These are phyloP conservation scores for Collybia nuda DNA, from an alignment of 768 basidiomycete genomes.

Conservation along the genomic window DNA sequence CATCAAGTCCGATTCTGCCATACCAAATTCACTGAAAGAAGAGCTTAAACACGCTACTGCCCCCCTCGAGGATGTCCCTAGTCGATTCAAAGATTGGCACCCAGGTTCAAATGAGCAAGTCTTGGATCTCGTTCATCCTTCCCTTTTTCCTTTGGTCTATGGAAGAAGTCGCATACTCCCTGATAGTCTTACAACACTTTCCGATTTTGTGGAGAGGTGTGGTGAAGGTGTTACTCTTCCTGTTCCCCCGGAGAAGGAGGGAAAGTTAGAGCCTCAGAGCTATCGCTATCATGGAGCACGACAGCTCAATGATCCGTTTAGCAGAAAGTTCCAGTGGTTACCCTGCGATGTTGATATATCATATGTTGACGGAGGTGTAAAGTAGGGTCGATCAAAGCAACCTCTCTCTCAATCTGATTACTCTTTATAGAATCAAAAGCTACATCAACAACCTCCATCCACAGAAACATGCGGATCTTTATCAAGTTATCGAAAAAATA, in stretches of 20 bases:
- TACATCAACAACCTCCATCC: constrained; percentile 44
- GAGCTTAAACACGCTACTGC: constrained; percentile 12
- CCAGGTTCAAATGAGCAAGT: constrained; percentile 37
- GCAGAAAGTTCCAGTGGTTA: constrained; percentile 8
- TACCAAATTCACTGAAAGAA: constrained; percentile 14
- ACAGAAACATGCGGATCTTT: constrained; percentile 17
- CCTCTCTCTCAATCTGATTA: background rate
- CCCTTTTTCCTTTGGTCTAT: constrained; percentile 33
- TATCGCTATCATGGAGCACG: constrained; percentile 1
- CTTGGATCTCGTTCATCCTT: constrained; percentile 40
- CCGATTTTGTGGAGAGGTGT: constrained; percentile 11
- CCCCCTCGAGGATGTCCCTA: constrained; percentile 30
- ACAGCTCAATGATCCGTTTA: background rate
- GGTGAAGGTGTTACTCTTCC: constrained; percentile 9
- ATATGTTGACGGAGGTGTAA: constrained; percentile 1
- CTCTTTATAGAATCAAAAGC: constrained; percentile 19
- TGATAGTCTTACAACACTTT: constrained; percentile 5
- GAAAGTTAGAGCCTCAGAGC: constrained; percentile 18
- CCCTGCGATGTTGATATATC: constrained; percentile 23
- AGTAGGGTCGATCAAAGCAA: constrained; percentile 1
- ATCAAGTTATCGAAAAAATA: constrained; percentile 23
- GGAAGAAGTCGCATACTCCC: constrained; percentile 19
- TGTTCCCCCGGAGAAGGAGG: constrained; percentile 15
- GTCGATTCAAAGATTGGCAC: constrained; percentile 37
- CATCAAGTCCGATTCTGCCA: constrained; percentile 25